Conservation (phyloP, 2,329 filamentous ascomycete species). For the Fusarium sp. region DNA sequence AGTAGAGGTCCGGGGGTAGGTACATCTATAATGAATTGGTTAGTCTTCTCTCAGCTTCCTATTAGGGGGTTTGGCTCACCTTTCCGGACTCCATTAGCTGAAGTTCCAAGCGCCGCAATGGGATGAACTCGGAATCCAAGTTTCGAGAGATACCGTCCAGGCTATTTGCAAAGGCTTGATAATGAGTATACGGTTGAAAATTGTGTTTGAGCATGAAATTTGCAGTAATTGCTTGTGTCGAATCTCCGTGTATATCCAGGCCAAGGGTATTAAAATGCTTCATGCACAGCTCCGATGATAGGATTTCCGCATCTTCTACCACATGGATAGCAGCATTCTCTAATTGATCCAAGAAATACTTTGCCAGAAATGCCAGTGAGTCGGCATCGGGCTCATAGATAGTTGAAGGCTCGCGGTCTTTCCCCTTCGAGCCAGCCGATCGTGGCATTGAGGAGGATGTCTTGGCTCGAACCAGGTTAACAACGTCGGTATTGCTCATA, state of each 20-base stretch:
- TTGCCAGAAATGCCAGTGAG: slow-evolving; percentile 54
- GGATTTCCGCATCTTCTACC: slow-evolving; percentile 45
- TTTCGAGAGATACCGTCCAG: slow-evolving; percentile 52
- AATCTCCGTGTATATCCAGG: slow-evolving; percentile 41
- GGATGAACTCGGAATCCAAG: slow-evolving; percentile 50
- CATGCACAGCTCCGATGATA: slow-evolving; percentile 55
- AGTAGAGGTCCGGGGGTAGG: slow-evolving; percentile 51
- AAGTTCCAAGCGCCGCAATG: slow-evolving; percentile 61
- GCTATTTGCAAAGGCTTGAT: slow-evolving; percentile 46
- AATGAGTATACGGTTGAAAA: slow-evolving; percentile 49
- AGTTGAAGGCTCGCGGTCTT: slow-evolving; percentile 51
- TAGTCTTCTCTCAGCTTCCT: slow-evolving; percentile 12
- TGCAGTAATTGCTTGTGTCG: slow-evolving; percentile 51
- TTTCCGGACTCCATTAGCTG: slow-evolving; percentile 63
- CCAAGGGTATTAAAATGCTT: slow-evolving; percentile 53
- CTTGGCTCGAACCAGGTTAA: slow-evolving; percentile 41
- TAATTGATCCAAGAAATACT: slow-evolving; percentile 64
- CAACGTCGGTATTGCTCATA: slow-evolving; percentile 47
- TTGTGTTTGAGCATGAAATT: slow-evolving; percentile 52
- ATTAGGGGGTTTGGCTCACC: slow-evolving; percentile 47
- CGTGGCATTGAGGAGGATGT: slow-evolving; percentile 29
- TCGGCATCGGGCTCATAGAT: slow-evolving; percentile 49
- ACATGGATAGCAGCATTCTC: slow-evolving; percentile 56
- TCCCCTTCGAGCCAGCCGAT: slow-evolving; percentile 54
- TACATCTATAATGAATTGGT: slow-evolving; percentile 48